Evolutionary conservation across 2,329 filamentous ascomycete species (phyloP), one percentile per base, ranked within the genome.

Genomic region (Alternaria atra): DNA sequence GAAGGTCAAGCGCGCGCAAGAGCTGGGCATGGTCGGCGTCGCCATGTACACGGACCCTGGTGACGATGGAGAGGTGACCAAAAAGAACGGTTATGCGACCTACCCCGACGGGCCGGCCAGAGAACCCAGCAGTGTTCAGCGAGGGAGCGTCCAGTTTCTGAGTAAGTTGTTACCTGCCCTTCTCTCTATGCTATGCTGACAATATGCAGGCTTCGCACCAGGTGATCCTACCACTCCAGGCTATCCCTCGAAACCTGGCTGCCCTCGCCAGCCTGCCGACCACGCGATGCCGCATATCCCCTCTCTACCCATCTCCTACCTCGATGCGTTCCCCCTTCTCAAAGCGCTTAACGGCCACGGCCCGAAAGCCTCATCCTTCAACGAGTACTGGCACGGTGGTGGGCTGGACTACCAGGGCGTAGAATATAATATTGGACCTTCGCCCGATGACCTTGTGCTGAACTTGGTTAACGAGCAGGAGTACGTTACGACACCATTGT

Each of bases 181-280:
- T 34, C 2, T 15, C 15, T 20, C 1, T n/a, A 13, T 30, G 8
- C 12, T n/a, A 15, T 63, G 32, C 66, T 74, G 53, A 74, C 27
- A 12, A 20, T 4, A 2, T 60, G 1, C n/a, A 87, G 86, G 85
- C 65, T 81, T 87, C 39, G 83, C 84, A 46, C 87, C 87, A 20
- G 88, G 88, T 55, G 88, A 98, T 73, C 94, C 94, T 50, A 97
- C 95, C 0, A 98, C 95, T 0, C 93, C 93, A 17, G 95, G 95
- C 10, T 97, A 97, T 73, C 91, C 94, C 7, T 97, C 93, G 0
- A 94, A 94, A 77, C 94, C 94, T 5, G 94, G 91, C n/a, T 91
- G 85, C 25, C 91, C 92, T 35, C 90, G 94, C 25, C 84, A 88
- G 59, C 87, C 92, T 7, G 87, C 90, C 0, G 84, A 92, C 20